Evolutionary conservation across 345 rosid species (phyloP).

Genomic region (Salix exigua): DNA sequence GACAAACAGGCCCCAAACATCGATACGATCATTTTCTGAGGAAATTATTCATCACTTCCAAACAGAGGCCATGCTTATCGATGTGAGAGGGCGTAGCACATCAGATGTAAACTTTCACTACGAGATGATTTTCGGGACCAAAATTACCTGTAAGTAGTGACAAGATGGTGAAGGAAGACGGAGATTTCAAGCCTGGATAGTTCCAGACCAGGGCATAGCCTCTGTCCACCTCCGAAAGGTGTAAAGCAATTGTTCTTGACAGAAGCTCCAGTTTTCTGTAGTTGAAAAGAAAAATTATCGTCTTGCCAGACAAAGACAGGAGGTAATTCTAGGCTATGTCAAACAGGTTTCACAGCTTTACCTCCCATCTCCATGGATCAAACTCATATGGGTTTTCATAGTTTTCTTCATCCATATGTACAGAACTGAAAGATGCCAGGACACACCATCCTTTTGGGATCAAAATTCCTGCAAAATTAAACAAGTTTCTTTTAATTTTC

Average conservation of each 20-base stretch:
- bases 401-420: slow-evolving; percentile 84
- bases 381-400: slow-evolving; percentile 72
- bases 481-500: not conserved
- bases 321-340: not conserved
- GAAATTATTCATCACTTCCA: too few species aligned
- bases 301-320: slow-evolving; percentile 2
- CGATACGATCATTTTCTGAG: too few species aligned
- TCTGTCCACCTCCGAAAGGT: slow-evolving; percentile 98
- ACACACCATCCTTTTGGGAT: slow-evolving; percentile 97
- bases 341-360: slow-evolving; percentile 10
- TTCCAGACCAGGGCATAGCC: slow-evolving; percentile 93
- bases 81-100: too few species aligned
- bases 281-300: not conserved
- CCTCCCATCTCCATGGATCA: slow-evolving; percentile 99
- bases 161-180: slow-evolving; percentile 85
- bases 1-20: too few species aligned
- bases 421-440: slow-evolving; percentile 73
- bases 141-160: slow-evolving; percentile 62
- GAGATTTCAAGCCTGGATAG: slow-evolving; percentile 86
- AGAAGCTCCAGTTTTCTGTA: slow-evolving; percentile 56
- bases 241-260: slow-evolving; percentile 63
- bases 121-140: too few species aligned
- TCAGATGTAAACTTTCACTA: too few species aligned
- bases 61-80: too few species aligned
- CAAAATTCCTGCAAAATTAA: slow-evolving; percentile 58